These are phyloP conservation scores for Phytophthora cryptogea DNA, from an alignment of 352 stramenopile genomes.

Conservation along the genomic window DNA sequence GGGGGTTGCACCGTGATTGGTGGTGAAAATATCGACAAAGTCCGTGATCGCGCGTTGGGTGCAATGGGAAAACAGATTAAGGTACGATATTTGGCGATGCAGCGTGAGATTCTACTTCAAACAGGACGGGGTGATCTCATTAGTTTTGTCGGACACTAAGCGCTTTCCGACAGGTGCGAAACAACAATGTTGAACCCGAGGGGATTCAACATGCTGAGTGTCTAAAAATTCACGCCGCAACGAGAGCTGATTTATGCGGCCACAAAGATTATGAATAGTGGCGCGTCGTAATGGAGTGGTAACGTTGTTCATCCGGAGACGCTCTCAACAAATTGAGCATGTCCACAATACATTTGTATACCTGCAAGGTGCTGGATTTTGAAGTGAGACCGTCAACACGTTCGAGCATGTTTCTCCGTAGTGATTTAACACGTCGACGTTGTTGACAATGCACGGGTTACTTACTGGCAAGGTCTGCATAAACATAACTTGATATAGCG, in stretches of 20 bases:
- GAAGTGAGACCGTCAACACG: background rate
- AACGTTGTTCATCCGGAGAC: too few relatives aligned
- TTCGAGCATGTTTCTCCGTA: slow-evolving; percentile 1
- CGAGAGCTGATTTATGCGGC: background rate
- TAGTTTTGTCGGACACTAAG: slow-evolving; percentile 6
- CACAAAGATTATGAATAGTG: slow-evolving; percentile 1
- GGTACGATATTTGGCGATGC: slow-evolving; percentile 19
- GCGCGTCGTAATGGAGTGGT: slow-evolving; percentile 3
- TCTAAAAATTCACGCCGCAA: too few relatives aligned
- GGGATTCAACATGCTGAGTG: too few relatives aligned
- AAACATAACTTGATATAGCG: too few relatives aligned
- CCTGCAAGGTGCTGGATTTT: background rate
- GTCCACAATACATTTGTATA: too few relatives aligned
- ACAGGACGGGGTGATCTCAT: slow-evolving; percentile 17
- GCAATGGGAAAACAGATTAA: slow-evolving; percentile 17
- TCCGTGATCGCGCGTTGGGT: slow-evolving; percentile 8
- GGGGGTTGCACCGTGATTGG: slow-evolving; percentile 11
- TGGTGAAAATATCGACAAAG: slow-evolving; percentile 15
- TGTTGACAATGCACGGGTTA: too few relatives aligned
- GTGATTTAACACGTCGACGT: too few relatives aligned
- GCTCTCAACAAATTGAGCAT: too few relatives aligned
- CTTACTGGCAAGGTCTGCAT: too few relatives aligned
- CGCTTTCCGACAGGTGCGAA: background rate
- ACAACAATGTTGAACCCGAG: too few relatives aligned
- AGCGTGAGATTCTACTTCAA: slow-evolving; percentile 9